A percentile compares a stretch with the other conserved stretches of the same genome.
Conservation (phyloP, 2,329 filamentous ascomycete genomes). For the Hypocrella siamensis region DNA sequence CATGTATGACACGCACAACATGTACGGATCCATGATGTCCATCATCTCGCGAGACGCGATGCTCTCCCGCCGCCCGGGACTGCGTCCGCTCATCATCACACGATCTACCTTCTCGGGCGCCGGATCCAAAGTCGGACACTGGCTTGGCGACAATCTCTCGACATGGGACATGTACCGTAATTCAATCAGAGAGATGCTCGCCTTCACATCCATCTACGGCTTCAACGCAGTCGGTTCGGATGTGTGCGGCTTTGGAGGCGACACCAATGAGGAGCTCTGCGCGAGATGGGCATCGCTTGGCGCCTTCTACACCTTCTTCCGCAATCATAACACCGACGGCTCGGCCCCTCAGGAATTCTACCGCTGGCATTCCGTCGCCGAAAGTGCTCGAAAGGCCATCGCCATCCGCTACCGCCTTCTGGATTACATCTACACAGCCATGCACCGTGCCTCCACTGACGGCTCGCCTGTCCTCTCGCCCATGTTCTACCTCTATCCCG, state of each 20-base stretch:
- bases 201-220: conserved; percentile 53
- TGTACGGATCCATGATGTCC: conserved; percentile 61
- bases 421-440: conserved; percentile 62
- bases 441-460: conserved; percentile 40
- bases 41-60: conserved; percentile 64
- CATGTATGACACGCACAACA: conserved; percentile 75
- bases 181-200: conserved; percentile 62
- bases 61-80: conserved; percentile 43
- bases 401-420: conserved; percentile 55
- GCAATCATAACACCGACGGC: conserved; percentile 45
- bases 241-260: conserved; percentile 58
- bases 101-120: conserved; percentile 67
- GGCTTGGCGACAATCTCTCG: conserved; percentile 63
- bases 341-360: conserved; percentile 50
- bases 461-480: conserved; percentile 55
- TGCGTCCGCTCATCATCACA: conserved; percentile 72
- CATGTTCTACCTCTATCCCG: conserved; percentile 55
- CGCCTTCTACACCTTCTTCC: conserved; percentile 57
- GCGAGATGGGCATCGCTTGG: conserved; percentile 54
- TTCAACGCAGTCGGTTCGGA: conserved; percentile 57
- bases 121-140: conserved; percentile 64
- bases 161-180: conserved; percentile 61
- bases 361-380: conserved; percentile 43
- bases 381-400: conserved; percentile 50
- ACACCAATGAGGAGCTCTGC: conserved; percentile 48